Percentiles rank a stretch among this genome's conserved stretches.
These are phyloP conservation scores for Ophiostoma triangulosporum DNA, from an alignment of 2,329 filamentous ascomycete genomes.

Conservation along the genomic window DNA sequence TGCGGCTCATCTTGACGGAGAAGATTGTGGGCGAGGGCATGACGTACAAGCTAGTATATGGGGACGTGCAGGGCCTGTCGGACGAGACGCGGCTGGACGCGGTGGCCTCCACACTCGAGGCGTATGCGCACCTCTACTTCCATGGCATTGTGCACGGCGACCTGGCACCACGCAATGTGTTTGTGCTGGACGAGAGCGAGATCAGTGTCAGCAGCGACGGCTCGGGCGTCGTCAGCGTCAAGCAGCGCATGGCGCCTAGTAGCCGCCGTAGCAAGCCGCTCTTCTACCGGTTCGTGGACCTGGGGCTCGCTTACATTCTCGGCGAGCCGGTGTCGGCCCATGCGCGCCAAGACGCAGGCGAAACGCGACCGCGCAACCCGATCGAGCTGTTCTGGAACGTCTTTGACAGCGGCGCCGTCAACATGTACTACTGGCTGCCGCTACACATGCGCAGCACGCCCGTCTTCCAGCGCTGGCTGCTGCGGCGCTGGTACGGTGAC, in stretches of 20 bases:
- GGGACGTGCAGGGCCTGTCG: slow-evolving; percentile 6
- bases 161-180: slow-evolving; percentile 13
- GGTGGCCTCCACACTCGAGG: slow-evolving; percentile 10
- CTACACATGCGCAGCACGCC: slow-evolving; percentile 8
- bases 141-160: slow-evolving; percentile 12
- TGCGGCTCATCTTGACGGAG: slow-evolving; percentile 11
- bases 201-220: slow-evolving; percentile 15
- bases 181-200: not conserved
- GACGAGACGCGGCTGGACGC: slow-evolving; percentile 6
- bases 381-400: slow-evolving; percentile 13
- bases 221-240: slow-evolving; percentile 24
- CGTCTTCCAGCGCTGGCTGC: slow-evolving; percentile 10
- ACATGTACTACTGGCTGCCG: slow-evolving; percentile 14
- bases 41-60: slow-evolving; percentile 9
- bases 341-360: not conserved
- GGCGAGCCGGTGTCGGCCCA: slow-evolving; percentile 1
- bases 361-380: slow-evolving; percentile 11
- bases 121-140: slow-evolving; percentile 10
- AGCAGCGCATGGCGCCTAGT: not conserved
- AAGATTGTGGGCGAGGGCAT: slow-evolving; percentile 5
- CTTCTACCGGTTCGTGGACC: slow-evolving; percentile 13
- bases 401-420: slow-evolving; percentile 10
- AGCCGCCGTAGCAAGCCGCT: not conserved
- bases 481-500: slow-evolving; percentile 12
- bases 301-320: slow-evolving; percentile 11